Evolutionary conservation across 306 rosid genomes (phyloP).

Genomic region (Gastrolobium villosum): DNA sequence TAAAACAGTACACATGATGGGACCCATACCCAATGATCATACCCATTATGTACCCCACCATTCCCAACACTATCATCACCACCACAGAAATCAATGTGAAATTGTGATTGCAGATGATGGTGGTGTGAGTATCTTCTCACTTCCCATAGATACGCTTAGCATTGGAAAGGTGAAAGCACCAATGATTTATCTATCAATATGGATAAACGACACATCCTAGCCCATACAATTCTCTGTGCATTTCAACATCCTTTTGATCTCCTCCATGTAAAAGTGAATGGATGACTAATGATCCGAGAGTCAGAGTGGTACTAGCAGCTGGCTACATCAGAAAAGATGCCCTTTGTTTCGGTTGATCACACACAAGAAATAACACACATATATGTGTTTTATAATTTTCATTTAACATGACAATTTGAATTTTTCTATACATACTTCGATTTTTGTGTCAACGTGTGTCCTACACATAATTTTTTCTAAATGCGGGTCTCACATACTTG

Average conservation of each 20-base stretch:
- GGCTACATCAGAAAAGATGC: background rate
- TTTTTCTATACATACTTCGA: no score
- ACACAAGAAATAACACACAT: no score
- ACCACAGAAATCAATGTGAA: constrained; percentile 32
- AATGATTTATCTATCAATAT: constrained; percentile 56
- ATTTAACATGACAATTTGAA: no score
- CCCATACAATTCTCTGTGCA: constrained; percentile 22
- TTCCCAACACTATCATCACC: constrained; percentile 26
- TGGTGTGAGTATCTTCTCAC: constrained; percentile 19
- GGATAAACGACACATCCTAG: constrained; percentile 56
- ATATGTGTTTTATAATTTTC: no score
- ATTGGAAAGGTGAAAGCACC: constrained; percentile 59
- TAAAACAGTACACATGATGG: constrained; percentile 44
- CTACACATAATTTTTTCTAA: no score
- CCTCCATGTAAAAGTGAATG: background rate
- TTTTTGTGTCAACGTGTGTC: no score
- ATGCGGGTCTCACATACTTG: no score
- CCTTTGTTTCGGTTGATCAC: background rate
- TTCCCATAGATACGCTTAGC: constrained; percentile 52
- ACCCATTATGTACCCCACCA: constrained; percentile 12
- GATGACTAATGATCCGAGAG: background rate
- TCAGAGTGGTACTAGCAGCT: background rate
- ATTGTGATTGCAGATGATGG: constrained; percentile 28
- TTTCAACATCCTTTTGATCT: background rate
- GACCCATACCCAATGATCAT: constrained; percentile 28